Evolutionary conservation across 805 yeast genomes (phyloP).

Genomic region (Zygoascus bituminiphila): DNA sequence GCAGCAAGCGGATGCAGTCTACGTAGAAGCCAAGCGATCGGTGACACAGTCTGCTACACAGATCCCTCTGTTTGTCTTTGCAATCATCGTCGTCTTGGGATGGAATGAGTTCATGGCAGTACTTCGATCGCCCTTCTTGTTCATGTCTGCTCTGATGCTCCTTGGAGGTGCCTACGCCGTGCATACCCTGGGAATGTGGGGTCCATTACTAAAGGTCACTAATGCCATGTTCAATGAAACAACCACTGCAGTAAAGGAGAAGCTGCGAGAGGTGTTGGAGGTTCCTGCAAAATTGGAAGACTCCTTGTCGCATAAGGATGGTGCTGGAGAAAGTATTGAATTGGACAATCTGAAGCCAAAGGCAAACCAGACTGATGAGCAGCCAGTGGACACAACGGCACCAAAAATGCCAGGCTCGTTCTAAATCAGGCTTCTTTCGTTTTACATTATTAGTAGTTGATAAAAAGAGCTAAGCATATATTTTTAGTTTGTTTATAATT

Average conservation of each 20-base stretch:
- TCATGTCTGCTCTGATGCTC: slow-evolving; percentile 45
- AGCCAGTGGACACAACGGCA: background rate
- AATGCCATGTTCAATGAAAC: slow-evolving; percentile 52
- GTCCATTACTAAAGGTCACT: slow-evolving; percentile 59
- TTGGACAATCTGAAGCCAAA: background rate
- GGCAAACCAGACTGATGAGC: background rate
- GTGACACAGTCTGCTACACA: slow-evolving; percentile 67
- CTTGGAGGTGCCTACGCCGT: slow-evolving; percentile 59
- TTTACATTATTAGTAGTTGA: background rate
- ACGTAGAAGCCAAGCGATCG: slow-evolving; percentile 82
- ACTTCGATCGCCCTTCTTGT: slow-evolving; percentile 74
- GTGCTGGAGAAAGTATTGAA: slow-evolving; percentile 5
- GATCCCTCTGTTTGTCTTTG: slow-evolving; percentile 77
- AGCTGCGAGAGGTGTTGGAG: slow-evolving; percentile 52
- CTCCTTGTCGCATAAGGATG: slow-evolving; percentile 1
- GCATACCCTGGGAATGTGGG: slow-evolving; percentile 63
- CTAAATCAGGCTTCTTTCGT: background rate
- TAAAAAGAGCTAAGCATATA: too few relatives aligned
- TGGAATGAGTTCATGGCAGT: slow-evolving; percentile 95
- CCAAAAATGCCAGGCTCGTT: background rate
- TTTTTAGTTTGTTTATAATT: too few relatives aligned
- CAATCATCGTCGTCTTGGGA: slow-evolving; percentile 66
- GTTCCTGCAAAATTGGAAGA: slow-evolving; percentile 26
- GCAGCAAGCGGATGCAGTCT: slow-evolving; percentile 69
- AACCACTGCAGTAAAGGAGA: slow-evolving; percentile 48